Evolutionary conservation across 176 grass and related monocot species (phyloP).

Genomic region (Oryza punctata): DNA sequence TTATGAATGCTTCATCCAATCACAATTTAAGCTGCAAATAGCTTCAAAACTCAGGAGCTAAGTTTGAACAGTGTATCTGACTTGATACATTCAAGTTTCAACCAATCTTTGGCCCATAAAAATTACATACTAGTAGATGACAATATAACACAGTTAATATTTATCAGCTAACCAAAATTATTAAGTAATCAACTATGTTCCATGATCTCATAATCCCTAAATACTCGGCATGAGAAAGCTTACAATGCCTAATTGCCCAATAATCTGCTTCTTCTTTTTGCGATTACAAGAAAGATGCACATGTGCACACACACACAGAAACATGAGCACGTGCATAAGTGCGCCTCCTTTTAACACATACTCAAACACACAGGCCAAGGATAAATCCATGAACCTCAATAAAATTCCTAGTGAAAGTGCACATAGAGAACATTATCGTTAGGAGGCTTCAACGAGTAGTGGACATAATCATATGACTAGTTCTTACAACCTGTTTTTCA

Average conservation of each 20-base stretch:
- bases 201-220: not conserved
- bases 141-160: not conserved
- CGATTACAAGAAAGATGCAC: not conserved
- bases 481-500: not conserved
- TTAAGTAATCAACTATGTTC: not conserved
- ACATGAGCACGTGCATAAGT: not conserved
- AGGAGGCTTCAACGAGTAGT: conserved; percentile 15
- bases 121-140: not conserved
- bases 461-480: not conserved
- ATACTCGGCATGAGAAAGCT: not conserved
- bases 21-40: not conserved
- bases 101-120: conserved; percentile 5
- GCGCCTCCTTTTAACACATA: not conserved
- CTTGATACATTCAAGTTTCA: conserved; percentile 1
- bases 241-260: not conserved
- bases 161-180: not conserved
- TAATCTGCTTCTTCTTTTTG: not conserved
- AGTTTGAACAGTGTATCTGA: not conserved
- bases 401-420: not conserved
- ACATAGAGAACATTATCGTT: not conserved
- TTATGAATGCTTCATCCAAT: conserved; percentile 10
- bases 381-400: not conserved
- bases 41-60: not conserved
- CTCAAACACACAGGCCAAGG: not conserved
- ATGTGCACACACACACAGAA: not conserved